phyloP scores from a whole-genome alignment of 345 rosid species.

The Populus nigra region DNA sequence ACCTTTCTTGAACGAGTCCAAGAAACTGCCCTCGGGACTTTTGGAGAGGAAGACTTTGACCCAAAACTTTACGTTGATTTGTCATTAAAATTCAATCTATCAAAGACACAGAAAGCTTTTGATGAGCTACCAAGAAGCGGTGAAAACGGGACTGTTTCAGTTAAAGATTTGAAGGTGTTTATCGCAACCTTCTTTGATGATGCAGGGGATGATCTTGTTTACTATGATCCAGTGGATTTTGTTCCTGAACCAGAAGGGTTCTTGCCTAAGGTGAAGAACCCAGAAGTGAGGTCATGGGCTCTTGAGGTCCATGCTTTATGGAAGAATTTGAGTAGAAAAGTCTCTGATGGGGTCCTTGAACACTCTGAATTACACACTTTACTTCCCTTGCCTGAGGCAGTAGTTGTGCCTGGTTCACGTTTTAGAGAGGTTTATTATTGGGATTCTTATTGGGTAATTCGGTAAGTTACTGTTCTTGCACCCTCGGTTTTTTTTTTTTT shows the following conservation, averaged over 20 bases:
- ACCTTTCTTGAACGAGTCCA: conserved; percentile 69
- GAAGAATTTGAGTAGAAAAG: conserved; percentile 63
- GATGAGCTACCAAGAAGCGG: conserved; percentile 40
- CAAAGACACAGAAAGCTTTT: conserved; percentile 47
- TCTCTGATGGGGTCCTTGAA: conserved; percentile 48
- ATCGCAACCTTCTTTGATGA: conserved; percentile 35
- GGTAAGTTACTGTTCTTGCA: conserved; percentile 31
- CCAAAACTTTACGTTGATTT: conserved; percentile 70
- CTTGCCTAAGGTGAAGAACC: conserved; percentile 65
- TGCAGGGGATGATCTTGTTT: conserved; percentile 59
- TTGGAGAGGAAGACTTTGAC: conserved; percentile 44
- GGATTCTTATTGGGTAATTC: conserved; percentile 96
- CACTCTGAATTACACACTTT: conserved; percentile 67
- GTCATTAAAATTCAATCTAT: conserved; percentile 51
- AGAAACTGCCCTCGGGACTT: conserved; percentile 49
- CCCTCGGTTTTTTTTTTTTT: too few relatives aligned
- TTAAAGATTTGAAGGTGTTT: conserved; percentile 21
- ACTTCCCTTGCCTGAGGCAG: conserved; percentile 67
- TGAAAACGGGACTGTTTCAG: conserved; percentile 29
- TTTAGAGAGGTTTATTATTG: conserved; percentile 86
- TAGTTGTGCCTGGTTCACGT: conserved; percentile 80
- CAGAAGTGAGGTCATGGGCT: conserved; percentile 72
- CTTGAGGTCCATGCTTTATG: conserved; percentile 70
- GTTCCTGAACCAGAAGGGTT: conserved; percentile 59
- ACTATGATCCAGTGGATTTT: conserved; percentile 57